Evolutionary conservation across 2,329 filamentous ascomycete species (phyloP).

Genomic region (Diaporthe humulicola): DNA sequence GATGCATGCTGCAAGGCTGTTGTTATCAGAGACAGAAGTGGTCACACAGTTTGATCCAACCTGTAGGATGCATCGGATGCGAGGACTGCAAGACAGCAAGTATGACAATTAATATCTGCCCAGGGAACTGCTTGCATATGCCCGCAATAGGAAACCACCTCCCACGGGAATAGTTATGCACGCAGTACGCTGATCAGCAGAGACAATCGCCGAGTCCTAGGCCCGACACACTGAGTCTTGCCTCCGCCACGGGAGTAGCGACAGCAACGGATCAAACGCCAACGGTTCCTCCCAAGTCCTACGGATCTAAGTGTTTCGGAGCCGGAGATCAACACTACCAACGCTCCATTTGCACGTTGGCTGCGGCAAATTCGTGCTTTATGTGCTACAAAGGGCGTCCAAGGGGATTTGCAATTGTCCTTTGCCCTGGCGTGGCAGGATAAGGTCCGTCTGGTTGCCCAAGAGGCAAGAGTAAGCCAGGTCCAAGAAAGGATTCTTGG

Average conservation of each 20-base stretch:
- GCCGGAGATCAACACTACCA: conserved; percentile 1
- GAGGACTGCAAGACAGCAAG: neutral
- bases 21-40: neutral
- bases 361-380: neutral
- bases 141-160: neutral
- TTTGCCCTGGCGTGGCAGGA: neutral
- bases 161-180: neutral
- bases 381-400: neutral
- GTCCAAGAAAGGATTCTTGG: conserved; percentile 1
- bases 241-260: conserved; percentile 3
- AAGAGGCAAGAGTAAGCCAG: neutral
- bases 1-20: neutral
- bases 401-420: neutral
- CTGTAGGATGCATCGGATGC: conserved; percentile 1
- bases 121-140: conserved; percentile 13
- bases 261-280: neutral
- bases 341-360: neutral
- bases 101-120: neutral
- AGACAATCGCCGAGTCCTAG: neutral
- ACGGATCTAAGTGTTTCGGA: neutral
- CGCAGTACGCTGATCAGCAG: neutral
- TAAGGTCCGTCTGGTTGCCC: neutral
- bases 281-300: conserved; percentile 18
- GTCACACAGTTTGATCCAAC: neutral
- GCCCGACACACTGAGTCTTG: neutral